Evolutionary conservation across 331 rosid genomes (phyloP).

Genomic region (Pyrus hybrid): DNA sequence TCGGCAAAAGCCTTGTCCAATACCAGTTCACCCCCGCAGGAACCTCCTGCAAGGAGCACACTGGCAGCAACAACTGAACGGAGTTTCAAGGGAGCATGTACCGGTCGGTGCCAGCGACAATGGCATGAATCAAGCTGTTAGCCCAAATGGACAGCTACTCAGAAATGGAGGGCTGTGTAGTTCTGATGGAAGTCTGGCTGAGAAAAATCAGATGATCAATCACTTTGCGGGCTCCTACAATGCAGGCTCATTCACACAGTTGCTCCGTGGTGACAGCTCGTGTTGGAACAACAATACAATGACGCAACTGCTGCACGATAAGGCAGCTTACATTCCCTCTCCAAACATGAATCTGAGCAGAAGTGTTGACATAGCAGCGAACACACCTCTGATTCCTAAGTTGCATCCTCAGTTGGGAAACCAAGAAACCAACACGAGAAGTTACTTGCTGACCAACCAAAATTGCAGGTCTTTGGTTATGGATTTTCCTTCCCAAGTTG

Average conservation of each 20-base stretch:
- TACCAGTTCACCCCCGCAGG: conserved; percentile 14
- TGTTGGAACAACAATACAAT: conserved; percentile 24
- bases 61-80: conserved; percentile 21
- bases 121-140: conserved; percentile 21
- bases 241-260: conserved; percentile 23
- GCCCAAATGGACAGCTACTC: conserved; percentile 5
- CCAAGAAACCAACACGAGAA: conserved; percentile 14
- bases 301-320: conserved; percentile 19
- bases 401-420: conserved; percentile 16
- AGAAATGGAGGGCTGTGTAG: conserved; percentile 8
- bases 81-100: conserved; percentile 22
- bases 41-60: conserved; percentile 19
- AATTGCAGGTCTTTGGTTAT: conserved; percentile 16
- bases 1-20: conserved; percentile 18
- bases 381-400: conserved; percentile 31
- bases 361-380: conserved; percentile 30
- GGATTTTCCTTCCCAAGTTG: conserved; percentile 25
- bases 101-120: conserved; percentile 20
- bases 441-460: conserved; percentile 5
- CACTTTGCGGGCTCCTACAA: conserved; percentile 26
- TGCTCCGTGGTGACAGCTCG: conserved; percentile 16
- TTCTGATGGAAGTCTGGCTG: conserved; percentile 7
- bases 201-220: conserved; percentile 19
- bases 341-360: conserved; percentile 17
- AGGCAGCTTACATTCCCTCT: conserved; percentile 20